A percentile compares a stretch with the other conserved stretches of the same genome.
Conservation (phyloP, 257 asterid species). For the Fraxinus excelsior region DNA sequence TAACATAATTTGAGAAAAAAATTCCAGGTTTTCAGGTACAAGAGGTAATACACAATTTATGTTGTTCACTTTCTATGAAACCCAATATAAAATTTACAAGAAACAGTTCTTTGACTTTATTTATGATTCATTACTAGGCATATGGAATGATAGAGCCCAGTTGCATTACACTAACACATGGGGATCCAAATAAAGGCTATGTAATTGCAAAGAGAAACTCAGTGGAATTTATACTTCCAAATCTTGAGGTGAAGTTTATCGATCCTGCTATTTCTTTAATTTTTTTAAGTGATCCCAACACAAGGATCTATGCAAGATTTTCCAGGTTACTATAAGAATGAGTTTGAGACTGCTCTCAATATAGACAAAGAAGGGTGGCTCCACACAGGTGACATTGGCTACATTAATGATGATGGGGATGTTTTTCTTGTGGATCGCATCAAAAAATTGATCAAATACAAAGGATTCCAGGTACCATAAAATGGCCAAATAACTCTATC, state of each 20-base stretch:
- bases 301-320: conserved; percentile 1
- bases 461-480: conserved; percentile 75
- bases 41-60: conserved; percentile 50
- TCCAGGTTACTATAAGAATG: conserved; percentile 85
- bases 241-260: conserved; percentile 79
- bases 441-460: conserved; percentile 86
- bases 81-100: background rate
- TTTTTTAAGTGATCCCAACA: background rate
- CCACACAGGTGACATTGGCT: conserved; percentile 93
- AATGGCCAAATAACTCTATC: background rate
- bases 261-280: conserved; percentile 52
- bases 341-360: conserved; percentile 67
- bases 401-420: conserved; percentile 87
- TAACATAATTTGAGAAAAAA: conserved; percentile 68
- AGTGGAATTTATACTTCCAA: conserved; percentile 89
- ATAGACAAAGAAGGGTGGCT: conserved; percentile 91
- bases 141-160: conserved; percentile 99
- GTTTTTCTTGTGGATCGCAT: conserved; percentile 85
- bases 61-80: background rate
- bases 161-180: conserved; percentile 86
- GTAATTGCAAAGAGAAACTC: conserved; percentile 74
- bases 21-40: conserved; percentile 82
- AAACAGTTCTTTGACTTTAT: background rate
- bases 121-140: conserved; percentile 48
- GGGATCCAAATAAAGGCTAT: conserved; percentile 53